Percentiles rank a stretch among this genome's conserved stretches.
phyloP scores from a whole-genome alignment of 257 asterid species.

The Jacaranda mimosifolia region DNA sequence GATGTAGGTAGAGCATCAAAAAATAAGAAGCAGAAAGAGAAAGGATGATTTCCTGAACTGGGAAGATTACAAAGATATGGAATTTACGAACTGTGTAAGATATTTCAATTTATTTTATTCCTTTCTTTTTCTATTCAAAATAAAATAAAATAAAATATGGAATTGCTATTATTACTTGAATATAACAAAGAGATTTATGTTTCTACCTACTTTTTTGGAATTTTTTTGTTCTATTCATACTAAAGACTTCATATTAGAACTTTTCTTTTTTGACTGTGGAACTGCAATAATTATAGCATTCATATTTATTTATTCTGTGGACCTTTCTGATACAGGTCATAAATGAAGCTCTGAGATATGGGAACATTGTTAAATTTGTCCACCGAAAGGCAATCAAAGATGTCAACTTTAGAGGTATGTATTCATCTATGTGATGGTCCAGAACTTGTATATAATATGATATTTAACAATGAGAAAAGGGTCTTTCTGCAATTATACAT shows the following conservation, averaged over 20 bases:
- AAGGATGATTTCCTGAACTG: conserved; percentile 59
- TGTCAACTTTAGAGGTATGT: conserved; percentile 72
- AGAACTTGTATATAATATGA: conserved; percentile 11
- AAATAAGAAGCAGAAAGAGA: conserved; percentile 66
- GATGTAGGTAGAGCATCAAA: conserved; percentile 66
- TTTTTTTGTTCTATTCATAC: background rate
- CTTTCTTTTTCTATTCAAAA: background rate
- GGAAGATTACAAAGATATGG: conserved; percentile 82
- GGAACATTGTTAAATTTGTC: conserved; percentile 88
- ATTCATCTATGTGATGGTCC: background rate
- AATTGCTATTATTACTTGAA: background rate
- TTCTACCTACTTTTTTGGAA: conserved; percentile 8
- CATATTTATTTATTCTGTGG: conserved; percentile 34
- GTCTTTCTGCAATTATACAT: conserved; percentile 43
- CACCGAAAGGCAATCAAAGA: conserved; percentile 90
- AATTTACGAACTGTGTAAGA: conserved; percentile 69
- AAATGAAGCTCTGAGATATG: conserved; percentile 86
- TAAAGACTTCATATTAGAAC: background rate
- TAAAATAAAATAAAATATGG: background rate
- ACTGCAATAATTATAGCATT: conserved; percentile 30
- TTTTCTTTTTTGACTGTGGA: conserved; percentile 10
- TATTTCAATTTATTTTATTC: background rate
- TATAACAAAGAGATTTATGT: background rate
- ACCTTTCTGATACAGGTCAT: conserved; percentile 65
- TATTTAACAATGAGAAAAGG: background rate